A percentile compares a stretch with the other conserved stretches of the same genome.
These are phyloP conservation scores for Aspergillus latus DNA, from an alignment of 2,329 filamentous ascomycete species.

Conservation along the genomic window DNA sequence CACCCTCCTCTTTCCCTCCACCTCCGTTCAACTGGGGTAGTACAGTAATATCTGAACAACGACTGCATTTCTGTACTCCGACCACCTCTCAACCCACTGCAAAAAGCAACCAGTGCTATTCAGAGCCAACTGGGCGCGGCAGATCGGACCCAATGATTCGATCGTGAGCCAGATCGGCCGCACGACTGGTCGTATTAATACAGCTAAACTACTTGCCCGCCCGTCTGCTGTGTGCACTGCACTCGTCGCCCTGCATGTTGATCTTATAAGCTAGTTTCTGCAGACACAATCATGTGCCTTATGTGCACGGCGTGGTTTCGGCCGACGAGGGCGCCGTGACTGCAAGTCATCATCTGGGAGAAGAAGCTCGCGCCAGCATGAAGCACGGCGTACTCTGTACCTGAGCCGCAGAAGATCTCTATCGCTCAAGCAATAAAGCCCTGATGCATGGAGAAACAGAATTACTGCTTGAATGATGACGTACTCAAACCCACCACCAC, in stretches of 20 bases:
- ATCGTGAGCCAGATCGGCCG: neutral
- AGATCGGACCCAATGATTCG: neutral
- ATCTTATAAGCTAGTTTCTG: slow-evolving; percentile 5
- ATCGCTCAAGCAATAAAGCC: too few relatives aligned
- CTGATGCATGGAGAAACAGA: too few relatives aligned
- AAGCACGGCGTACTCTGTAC: too few relatives aligned
- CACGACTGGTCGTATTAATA: neutral
- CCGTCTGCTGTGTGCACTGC: neutral
- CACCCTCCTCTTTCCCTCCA: too few relatives aligned
- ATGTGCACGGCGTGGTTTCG: neutral
- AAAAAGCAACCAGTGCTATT: neutral
- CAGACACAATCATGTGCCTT: neutral
- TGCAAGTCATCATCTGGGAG: too few relatives aligned
- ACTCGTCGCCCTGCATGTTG: neutral
- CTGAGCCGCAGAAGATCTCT: too few relatives aligned
- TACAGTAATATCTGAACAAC: too few relatives aligned
- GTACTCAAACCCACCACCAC: too few relatives aligned
- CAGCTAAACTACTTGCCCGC: neutral
- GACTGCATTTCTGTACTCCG: neutral
- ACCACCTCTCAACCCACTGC: neutral
- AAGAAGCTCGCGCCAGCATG: too few relatives aligned
- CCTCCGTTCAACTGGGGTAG: too few relatives aligned
- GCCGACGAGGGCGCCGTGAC: neutral
- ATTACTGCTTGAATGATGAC: too few relatives aligned
- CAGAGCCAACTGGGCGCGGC: neutral